A percentile compares a stretch with the other conserved stretches of the same genome.
Evolutionary conservation across 176 grass and related monocot species (phyloP).

Genomic region (Phoenix dactylifera): DNA sequence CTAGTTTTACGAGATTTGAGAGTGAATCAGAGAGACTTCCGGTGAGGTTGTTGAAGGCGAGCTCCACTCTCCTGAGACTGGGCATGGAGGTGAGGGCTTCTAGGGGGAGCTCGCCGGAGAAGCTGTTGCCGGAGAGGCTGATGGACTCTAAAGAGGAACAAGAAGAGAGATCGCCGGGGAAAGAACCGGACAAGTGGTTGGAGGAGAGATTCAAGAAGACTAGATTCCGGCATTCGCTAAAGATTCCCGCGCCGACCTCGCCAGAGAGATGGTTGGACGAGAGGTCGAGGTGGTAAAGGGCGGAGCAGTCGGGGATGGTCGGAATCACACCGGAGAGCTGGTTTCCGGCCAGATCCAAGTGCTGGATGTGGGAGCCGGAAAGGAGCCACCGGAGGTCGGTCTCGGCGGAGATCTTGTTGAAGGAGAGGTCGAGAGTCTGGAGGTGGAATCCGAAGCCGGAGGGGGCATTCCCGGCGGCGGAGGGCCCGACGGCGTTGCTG

Average conservation of each 20-base stretch:
- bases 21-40: slow-evolving; percentile 2
- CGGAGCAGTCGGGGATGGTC: slow-evolving; percentile 3
- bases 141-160: slow-evolving; percentile 7
- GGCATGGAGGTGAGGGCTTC: slow-evolving; percentile 6
- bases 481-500: not conserved
- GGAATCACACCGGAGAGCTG: slow-evolving; percentile 2
- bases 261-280: slow-evolving; percentile 5
- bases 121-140: slow-evolving; percentile 14
- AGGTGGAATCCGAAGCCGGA: not conserved
- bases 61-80: not conserved
- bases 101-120: slow-evolving; percentile 8
- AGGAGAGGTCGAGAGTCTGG: slow-evolving; percentile 9
- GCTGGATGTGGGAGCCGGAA: not conserved
- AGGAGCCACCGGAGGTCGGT: not conserved
- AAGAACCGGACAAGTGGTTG: slow-evolving; percentile 8
- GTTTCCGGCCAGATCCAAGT: slow-evolving; percentile 4
- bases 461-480: too few relatives aligned
- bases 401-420: slow-evolving; percentile 6
- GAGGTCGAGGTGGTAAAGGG: slow-evolving; percentile 14
- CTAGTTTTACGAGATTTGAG: not conserved
- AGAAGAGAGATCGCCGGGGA: slow-evolving; percentile 9
- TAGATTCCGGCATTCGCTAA: slow-evolving; percentile 2
- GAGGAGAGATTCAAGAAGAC: slow-evolving; percentile 12
- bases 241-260: not conserved
- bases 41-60: slow-evolving; percentile 14